phyloP scores from a whole-genome alignment of 345 rosid genomes.

The Citropsis articulata region DNA sequence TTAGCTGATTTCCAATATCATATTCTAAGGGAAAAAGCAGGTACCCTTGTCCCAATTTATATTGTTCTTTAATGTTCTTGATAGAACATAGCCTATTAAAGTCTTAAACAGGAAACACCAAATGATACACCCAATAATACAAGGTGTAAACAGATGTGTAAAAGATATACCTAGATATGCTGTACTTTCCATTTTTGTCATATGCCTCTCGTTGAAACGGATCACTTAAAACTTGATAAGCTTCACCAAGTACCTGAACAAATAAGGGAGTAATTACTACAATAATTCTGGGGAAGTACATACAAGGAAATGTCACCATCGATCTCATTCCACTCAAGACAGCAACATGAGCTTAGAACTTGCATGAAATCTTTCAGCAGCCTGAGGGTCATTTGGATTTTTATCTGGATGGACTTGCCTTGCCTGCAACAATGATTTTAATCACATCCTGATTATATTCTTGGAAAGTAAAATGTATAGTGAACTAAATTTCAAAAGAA shows the following conservation, averaged over 20 bases:
- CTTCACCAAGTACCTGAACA: conserved; percentile 64
- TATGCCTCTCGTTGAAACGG: conserved; percentile 59
- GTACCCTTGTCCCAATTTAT: not conserved
- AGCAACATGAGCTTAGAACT: conserved; percentile 3
- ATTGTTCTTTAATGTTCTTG: not conserved
- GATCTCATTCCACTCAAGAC: not conserved
- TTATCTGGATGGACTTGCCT: conserved; percentile 84
- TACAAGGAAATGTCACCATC: not conserved
- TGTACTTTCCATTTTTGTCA: conserved; percentile 53
- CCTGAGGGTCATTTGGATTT: conserved; percentile 65
- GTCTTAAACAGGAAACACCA: not conserved
- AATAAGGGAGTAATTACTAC: conserved; percentile 11
- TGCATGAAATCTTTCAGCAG: conserved; percentile 75
- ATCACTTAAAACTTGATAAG: conserved; percentile 73
- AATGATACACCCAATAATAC: not conserved
- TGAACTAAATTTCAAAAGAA: not conserved
- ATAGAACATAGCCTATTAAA: not conserved
- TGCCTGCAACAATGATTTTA: conserved; percentile 41
- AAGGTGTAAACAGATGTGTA: not conserved
- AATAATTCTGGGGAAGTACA: not conserved
- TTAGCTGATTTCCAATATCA: not conserved
- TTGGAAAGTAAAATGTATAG: not conserved
- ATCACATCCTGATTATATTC: not conserved
- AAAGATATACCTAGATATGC: conserved; percentile 46
- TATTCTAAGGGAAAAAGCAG: not conserved